These are phyloP conservation scores for Salix exigua DNA, from an alignment of 345 rosid species.

Conservation along the genomic window DNA sequence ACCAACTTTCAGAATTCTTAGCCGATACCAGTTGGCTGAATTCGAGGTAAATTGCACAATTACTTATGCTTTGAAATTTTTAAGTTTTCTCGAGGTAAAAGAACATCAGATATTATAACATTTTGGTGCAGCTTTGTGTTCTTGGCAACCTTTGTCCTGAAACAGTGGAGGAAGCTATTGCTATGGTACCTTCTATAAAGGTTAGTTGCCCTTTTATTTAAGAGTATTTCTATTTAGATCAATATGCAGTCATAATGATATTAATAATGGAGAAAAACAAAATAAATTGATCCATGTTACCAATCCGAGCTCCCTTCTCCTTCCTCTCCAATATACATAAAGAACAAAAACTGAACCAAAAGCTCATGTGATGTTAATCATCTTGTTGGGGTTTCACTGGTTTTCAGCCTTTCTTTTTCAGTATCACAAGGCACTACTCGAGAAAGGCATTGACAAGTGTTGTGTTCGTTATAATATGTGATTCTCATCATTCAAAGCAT, in stretches of 20 bases:
- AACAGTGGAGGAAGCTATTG: conserved; percentile 95
- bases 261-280: neutral
- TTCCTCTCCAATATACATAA: neutral
- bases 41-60: conserved; percentile 60
- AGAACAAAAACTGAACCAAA: neutral
- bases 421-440: neutral
- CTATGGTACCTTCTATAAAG: conserved; percentile 97
- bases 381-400: neutral
- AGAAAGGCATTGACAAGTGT: neutral
- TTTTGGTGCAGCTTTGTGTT: conserved; percentile 75
- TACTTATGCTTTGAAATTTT: neutral
- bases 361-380: neutral
- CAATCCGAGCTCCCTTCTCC: neutral
- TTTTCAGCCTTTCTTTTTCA: too few species aligned
- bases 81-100: neutral
- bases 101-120: neutral
- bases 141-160: conserved; percentile 98
- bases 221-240: neutral
- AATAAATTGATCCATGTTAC: neutral
- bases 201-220: conserved; percentile 21
- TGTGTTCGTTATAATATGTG: neutral
- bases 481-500: neutral
- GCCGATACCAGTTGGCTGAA: conserved; percentile 85
- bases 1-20: conserved; percentile 64
- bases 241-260: neutral